Base-by-base conservation (phyloP, 352 stramenopile species). In the Phytophthora niederhauseri region DNA sequence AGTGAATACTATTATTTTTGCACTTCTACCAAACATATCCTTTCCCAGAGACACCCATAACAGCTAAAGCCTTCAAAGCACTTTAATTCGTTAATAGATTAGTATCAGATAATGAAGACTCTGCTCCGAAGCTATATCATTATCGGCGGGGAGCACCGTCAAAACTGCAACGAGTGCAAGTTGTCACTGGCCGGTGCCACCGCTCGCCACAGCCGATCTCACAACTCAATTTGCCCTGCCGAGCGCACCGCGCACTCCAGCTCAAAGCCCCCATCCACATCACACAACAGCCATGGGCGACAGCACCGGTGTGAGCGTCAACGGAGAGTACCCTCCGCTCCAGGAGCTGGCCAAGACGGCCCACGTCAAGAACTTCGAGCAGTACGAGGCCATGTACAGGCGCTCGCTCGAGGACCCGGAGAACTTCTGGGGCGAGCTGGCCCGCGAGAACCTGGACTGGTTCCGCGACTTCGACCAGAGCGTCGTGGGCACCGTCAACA, bases 381-480 rank as follows among this genome's bases (percentile, higher is more conserved):
- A 89, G 73, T 98, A 97, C 73, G 75, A 97, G 48, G 59, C 77
- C 53, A 80, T 97, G 73, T 96, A 98, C 81, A 84, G 93, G 69
- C 77, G 83, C 50, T 97, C 90, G 36, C 77, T 98, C 7, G 80
- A 92, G 7, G 81, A 99, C 68, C 89, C 92, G 0, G 84, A 89
- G 43, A 65, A 68, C 5, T 99, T 99, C 75, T 99, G 98, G 98
- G 87, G 76, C 5, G 76, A 94, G 24, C 63, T 96, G 12, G 98
- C 96, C 14, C 87, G 85, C 26, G 80, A 97, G 61, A 81, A 95
- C 52, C 74, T 99, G 19, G 75, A 91, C 38, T 99, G 97, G 97
- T 98, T 98, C 77, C 82, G 83, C 91, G 64, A 97, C 59, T 99
- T 99, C 61, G 87, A 98, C 75, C 70, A 90, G 57, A 91, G 85